A percentile compares a stretch with the other conserved stretches of the same genome.
Evolutionary conservation across 345 rosid species (phyloP).

Genomic region (Garcia nutans): DNA sequence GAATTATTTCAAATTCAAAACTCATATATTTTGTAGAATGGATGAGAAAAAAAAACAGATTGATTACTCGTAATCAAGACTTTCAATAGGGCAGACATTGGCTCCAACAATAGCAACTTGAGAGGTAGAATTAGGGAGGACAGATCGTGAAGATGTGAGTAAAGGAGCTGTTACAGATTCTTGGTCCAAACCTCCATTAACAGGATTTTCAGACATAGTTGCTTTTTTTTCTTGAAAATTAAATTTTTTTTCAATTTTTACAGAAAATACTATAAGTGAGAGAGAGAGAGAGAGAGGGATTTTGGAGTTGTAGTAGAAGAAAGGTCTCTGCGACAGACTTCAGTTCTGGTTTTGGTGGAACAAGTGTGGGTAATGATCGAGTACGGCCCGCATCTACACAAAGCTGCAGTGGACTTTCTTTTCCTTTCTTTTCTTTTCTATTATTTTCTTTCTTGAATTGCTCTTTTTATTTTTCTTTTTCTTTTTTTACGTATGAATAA

Average conservation of each 20-base stretch:
- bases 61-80: conserved; percentile 87
- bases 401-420: too few species aligned
- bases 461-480: too few species aligned
- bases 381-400: too few species aligned
- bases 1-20: neutral
- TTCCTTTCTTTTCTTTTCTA: neutral
- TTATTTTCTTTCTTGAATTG: too few species aligned
- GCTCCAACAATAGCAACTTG: conserved; percentile 94
- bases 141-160: conserved; percentile 45
- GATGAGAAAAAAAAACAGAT: neutral
- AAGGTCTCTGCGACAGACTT: too few species aligned
- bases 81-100: conserved; percentile 74
- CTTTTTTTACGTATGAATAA: neutral
- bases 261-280: too few species aligned
- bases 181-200: conserved; percentile 24
- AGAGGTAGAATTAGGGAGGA: conserved; percentile 58
- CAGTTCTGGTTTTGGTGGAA: too few species aligned
- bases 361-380: too few species aligned
- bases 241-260: too few species aligned
- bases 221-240: too few species aligned
- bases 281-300: too few species aligned
- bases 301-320: too few species aligned
- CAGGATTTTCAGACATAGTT: conserved; percentile 12
- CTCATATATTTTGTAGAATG: neutral
- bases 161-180: conserved; percentile 55